phyloP scores from a whole-genome alignment of 75 land plant genomes.

The Adiantum capillusveneris region DNA sequence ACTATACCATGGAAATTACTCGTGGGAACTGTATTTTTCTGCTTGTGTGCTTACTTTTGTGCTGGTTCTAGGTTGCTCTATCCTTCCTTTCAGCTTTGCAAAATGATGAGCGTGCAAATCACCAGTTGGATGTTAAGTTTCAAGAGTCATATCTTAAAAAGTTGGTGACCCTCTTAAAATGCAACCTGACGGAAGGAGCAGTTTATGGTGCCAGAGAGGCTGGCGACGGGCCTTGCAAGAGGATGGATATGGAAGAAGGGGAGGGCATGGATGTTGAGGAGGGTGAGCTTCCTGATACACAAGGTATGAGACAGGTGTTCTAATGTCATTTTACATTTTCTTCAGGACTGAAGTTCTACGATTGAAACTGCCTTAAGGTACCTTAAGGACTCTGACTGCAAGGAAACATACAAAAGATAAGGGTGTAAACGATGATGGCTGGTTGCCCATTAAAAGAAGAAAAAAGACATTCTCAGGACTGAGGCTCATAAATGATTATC shows the following conservation, averaged over 20 bases:
- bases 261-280: slow-evolving; percentile 75
- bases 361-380: no score
- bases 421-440: no score
- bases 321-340: no score
- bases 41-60: neutral
- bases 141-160: slow-evolving; percentile 87
- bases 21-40: neutral
- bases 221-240: slow-evolving; percentile 1
- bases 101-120: slow-evolving; percentile 91
- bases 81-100: slow-evolving; percentile 78
- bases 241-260: slow-evolving; percentile 12
- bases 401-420: no score
- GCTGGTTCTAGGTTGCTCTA: slow-evolving; percentile 62
- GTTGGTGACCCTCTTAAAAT: slow-evolving; percentile 73
- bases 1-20: neutral
- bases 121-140: slow-evolving; percentile 95
- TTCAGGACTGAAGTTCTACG: no score
- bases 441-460: no score
- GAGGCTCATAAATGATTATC: no score
- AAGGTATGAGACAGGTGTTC: no score
- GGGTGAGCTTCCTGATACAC: slow-evolving; percentile 85
- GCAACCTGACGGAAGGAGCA: slow-evolving; percentile 86
- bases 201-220: slow-evolving; percentile 36
- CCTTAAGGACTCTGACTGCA: no score
- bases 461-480: no score